Percentiles rank a stretch among this genome's conserved stretches.
These are phyloP conservation scores for Helicostylum pulchrum DNA, from an alignment of 192 early-diverging fungal genomes.

Conservation along the genomic window DNA sequence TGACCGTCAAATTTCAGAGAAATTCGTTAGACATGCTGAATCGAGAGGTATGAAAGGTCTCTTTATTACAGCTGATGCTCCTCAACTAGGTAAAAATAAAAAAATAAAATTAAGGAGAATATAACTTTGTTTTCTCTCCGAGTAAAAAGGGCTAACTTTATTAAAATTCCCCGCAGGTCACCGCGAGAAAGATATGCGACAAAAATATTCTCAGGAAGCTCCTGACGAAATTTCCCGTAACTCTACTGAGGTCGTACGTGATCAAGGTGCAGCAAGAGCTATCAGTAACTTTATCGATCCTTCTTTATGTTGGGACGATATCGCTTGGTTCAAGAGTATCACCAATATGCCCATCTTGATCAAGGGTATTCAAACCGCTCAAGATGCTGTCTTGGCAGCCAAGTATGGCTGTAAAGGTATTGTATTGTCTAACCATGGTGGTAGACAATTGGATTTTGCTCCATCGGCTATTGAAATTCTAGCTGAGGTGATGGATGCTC, in stretches of 20 bases:
- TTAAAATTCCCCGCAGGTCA: slow-evolving; percentile 37
- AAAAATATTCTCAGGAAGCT: slow-evolving; percentile 52
- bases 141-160: too few species aligned
- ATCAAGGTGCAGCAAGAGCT: slow-evolving; percentile 62
- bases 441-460: slow-evolving; percentile 85
- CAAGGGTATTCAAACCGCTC: slow-evolving; percentile 89
- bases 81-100: slow-evolving; percentile 45
- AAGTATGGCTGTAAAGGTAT: slow-evolving; percentile 76
- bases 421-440: slow-evolving; percentile 95
- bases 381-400: slow-evolving; percentile 87
- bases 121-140: too few species aligned
- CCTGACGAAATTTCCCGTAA: slow-evolving; percentile 29
- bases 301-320: slow-evolving; percentile 80
- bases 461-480: slow-evolving; percentile 76
- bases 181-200: slow-evolving; percentile 80
- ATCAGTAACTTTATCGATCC: slow-evolving; percentile 83
- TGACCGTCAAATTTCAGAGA: slow-evolving; percentile 60
- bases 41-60: slow-evolving; percentile 72
- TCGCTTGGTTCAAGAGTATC: slow-evolving; percentile 83
- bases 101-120: background rate
- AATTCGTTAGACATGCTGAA: slow-evolving; percentile 70
- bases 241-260: slow-evolving; percentile 34
- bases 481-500: slow-evolving; percentile 79
- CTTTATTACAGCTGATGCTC: slow-evolving; percentile 84
- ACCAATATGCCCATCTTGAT: slow-evolving; percentile 85